Evolutionary conservation across 306 rosid species (phyloP), one percentile per base, ranked within the genome.

Genomic region (Potentilla sterilis): DNA sequence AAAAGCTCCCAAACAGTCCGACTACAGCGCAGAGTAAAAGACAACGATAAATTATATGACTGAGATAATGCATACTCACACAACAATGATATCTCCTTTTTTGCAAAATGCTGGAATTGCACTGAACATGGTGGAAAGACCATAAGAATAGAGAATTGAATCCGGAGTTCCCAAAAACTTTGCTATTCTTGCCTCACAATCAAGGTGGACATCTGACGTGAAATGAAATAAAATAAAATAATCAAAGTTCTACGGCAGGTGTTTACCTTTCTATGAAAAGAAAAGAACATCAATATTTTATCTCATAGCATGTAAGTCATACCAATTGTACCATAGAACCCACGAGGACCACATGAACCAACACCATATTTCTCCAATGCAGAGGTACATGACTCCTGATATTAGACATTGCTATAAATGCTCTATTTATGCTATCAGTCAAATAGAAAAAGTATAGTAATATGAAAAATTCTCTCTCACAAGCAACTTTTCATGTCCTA

Each of bases 281-380:
- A 41, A 58, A 32, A 44, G 28, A 46, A 16, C 42, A 21, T 40
- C 14, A 48, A 41, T 4, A 65, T 70, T 65, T 73, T 49, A 73
- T 83, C 67, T 65, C 58, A 64, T 35, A 19, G 61, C 37, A 57
- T 80, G 64, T 41, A 69, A 75, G 51, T 32, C 89, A 79, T 87
- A 92, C 99, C 98, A 52, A 96, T 90, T 69, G 96, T 92, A 79
- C 98, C 99, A 83, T 96, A 96, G 85, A 96, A 96, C 72, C 96
- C 97, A 75, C 99, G 99, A 76, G 99, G 99, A 82, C 99, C 99
- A 75, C 99, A 96, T 46, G 99, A 96, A 68, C 99, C 99, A 82
- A 96, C 99, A 52, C 99, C 99, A 52, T 96, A 96, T 88, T 96
- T 96, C 85, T 88, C 96, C 85, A 96, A 81, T n/a, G 99, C 86